These are phyloP conservation scores for Colletotrichum noveboracense DNA, from an alignment of 2,329 filamentous ascomycete genomes.

Conservation along the genomic window DNA sequence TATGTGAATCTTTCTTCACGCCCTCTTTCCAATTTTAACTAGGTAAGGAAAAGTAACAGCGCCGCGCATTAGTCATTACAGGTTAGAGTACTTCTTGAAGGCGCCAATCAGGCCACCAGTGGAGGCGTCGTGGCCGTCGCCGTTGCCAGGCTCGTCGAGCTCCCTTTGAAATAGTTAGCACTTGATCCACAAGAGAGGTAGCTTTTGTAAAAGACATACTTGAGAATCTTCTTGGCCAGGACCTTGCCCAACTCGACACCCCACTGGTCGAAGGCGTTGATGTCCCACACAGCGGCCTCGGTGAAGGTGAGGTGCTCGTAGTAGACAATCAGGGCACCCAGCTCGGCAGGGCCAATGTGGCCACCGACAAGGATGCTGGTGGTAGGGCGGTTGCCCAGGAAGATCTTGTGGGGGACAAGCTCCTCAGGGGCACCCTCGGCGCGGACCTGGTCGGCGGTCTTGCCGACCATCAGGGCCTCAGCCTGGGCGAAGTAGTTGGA, in stretches of 20 bases:
- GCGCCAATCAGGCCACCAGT: slow-evolving; percentile 89
- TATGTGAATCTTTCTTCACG: background rate
- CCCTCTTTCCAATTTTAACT: slow-evolving; percentile 6
- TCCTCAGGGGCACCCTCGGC: slow-evolving; percentile 75
- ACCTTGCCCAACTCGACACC: slow-evolving; percentile 98
- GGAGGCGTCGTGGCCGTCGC: slow-evolving; percentile 79
- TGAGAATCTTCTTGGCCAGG: slow-evolving; percentile 88
- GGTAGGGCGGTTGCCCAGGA: slow-evolving; percentile 95
- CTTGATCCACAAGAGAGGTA: background rate
- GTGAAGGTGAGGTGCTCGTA: slow-evolving; percentile 99
- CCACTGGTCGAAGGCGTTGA: slow-evolving; percentile 99
- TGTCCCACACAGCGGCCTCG: slow-evolving; percentile 98
- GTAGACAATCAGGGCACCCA: slow-evolving; percentile 96
- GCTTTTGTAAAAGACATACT: slow-evolving; percentile 24
- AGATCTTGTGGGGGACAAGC: slow-evolving; percentile 97
- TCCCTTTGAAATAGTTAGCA: slow-evolving; percentile 55
- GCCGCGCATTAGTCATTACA: slow-evolving; percentile 39
- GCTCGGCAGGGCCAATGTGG: slow-evolving; percentile 90
- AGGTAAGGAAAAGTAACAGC: slow-evolving; percentile 13
- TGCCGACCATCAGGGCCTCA: slow-evolving; percentile 90
- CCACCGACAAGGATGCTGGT: slow-evolving; percentile 90
- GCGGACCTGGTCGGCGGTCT: slow-evolving; percentile 80
- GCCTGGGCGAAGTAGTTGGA: slow-evolving; percentile 92
- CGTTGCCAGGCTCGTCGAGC: slow-evolving; percentile 78
- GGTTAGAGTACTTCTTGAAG: slow-evolving; percentile 78